Evolutionary conservation across 331 rosid species (phyloP).

Genomic region (Acacia pycnantha): DNA sequence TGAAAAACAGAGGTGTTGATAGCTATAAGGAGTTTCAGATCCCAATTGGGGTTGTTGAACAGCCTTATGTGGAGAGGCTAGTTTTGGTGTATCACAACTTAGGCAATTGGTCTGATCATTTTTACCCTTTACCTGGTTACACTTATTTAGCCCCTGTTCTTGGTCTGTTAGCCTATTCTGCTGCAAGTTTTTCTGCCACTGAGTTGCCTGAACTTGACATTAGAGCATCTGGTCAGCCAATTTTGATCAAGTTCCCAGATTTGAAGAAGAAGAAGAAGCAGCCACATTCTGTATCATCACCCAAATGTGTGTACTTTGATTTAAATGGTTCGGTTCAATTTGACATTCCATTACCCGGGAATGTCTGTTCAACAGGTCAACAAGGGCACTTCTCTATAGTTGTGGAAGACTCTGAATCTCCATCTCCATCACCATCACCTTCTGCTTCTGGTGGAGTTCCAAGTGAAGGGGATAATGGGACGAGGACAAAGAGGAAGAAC

Average conservation of each 20-base stretch:
- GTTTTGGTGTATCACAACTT: constrained; percentile 78
- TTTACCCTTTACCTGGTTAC: constrained; percentile 69
- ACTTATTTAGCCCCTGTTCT: constrained; percentile 70
- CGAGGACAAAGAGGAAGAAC: background rate
- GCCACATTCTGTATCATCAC: constrained; percentile 8
- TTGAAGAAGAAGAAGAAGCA: background rate
- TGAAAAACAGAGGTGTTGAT: constrained; percentile 43
- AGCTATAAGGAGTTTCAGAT: constrained; percentile 68
- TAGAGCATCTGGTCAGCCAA: constrained; percentile 35
- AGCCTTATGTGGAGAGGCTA: constrained; percentile 66
- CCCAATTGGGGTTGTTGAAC: constrained; percentile 54
- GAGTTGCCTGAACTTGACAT: constrained; percentile 51
- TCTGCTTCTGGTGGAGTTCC: background rate
- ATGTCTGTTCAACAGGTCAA: constrained; percentile 40
- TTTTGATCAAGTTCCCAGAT: constrained; percentile 39
- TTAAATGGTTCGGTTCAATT: constrained; percentile 48
- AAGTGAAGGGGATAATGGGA: background rate
- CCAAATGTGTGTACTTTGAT: constrained; percentile 53
- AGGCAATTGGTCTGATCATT: constrained; percentile 64
- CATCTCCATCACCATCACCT: constrained; percentile 26
- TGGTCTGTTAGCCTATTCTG: constrained; percentile 74
- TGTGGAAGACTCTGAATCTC: constrained; percentile 40
- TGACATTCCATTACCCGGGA: constrained; percentile 33
- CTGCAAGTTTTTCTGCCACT: constrained; percentile 47
- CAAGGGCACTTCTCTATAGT: constrained; percentile 61